phyloP scores from a whole-genome alignment of 768 basidiomycete species.

The Xerocomus spinulosus region DNA sequence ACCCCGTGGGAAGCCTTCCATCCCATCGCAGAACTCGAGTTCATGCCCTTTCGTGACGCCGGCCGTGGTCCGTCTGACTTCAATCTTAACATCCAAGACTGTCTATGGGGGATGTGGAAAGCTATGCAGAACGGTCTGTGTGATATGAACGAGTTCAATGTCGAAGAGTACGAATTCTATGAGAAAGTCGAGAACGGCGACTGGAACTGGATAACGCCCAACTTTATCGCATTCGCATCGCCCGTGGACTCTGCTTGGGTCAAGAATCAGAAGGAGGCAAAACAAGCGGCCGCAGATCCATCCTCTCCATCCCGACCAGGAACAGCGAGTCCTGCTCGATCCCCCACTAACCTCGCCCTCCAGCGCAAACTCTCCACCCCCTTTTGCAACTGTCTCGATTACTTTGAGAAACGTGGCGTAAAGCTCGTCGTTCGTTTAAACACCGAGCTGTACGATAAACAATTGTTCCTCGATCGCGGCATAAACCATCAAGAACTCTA shows the following conservation, averaged over 20 bases:
- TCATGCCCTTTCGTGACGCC: constrained; percentile 95
- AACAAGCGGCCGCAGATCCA: constrained; percentile 31
- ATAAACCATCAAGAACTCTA: constrained; percentile 90
- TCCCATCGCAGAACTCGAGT: constrained; percentile 87
- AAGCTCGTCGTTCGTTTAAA: constrained; percentile 93
- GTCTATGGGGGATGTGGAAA: constrained; percentile 84
- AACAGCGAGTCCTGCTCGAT: constrained; percentile 20
- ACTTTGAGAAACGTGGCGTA: constrained; percentile 83
- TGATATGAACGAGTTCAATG: constrained; percentile 91
- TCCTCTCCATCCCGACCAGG: constrained; percentile 28
- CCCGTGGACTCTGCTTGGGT: constrained; percentile 81
- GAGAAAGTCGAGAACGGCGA: constrained; percentile 95
- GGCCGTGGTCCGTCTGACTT: constrained; percentile 91
- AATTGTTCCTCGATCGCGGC: constrained; percentile 76
- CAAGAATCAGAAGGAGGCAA: constrained; percentile 67
- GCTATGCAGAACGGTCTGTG: constrained; percentile 88
- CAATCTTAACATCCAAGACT: constrained; percentile 89
- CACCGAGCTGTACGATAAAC: constrained; percentile 83
- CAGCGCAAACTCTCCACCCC: constrained; percentile 75
- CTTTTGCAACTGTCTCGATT: constrained; percentile 88
- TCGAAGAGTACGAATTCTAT: constrained; percentile 90
- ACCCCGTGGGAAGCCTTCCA: constrained; percentile 94
- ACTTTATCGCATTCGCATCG: constrained; percentile 92
- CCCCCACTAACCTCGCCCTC: constrained; percentile 48
- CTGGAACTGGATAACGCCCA: constrained; percentile 93